These are phyloP conservation scores for Podaxis sp. DNA, from an alignment of 768 basidiomycete genomes.

Conservation along the genomic window DNA sequence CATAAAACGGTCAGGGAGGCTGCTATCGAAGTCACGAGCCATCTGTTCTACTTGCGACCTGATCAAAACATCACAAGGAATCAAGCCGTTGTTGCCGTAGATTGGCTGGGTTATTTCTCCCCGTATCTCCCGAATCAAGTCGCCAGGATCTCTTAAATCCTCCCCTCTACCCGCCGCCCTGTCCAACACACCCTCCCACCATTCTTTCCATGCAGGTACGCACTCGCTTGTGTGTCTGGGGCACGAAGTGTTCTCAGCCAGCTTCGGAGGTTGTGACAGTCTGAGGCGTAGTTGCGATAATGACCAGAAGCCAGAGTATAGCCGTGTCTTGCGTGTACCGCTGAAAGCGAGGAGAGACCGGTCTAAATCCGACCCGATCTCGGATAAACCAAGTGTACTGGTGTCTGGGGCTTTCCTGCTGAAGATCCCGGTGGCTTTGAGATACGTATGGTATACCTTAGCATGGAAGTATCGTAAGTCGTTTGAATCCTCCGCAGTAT, in stretches of 20 bases:
- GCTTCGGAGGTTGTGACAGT: background rate
- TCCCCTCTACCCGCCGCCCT: no score
- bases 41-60: background rate
- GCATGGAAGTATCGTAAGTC: conserved; percentile 1
- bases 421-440: background rate
- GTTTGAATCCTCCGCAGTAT: background rate
- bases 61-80: background rate
- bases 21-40: background rate
- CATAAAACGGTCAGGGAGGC: background rate
- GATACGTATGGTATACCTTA: background rate
- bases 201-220: background rate
- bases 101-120: background rate
- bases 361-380: background rate
- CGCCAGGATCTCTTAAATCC: background rate
- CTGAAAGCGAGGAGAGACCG: background rate
- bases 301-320: background rate
- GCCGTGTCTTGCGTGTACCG: background rate
- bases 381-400: background rate
- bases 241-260: background rate
- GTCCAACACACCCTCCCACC: conserved; percentile 1
- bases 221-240: background rate
- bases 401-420: background rate
- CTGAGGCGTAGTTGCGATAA: background rate
- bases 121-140: background rate
- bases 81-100: no score